Percentiles rank a stretch among this genome's conserved stretches.
Conservation (phyloP, 371 early-diverging fungal species). For the Apophysomyces variabilis region DNA sequence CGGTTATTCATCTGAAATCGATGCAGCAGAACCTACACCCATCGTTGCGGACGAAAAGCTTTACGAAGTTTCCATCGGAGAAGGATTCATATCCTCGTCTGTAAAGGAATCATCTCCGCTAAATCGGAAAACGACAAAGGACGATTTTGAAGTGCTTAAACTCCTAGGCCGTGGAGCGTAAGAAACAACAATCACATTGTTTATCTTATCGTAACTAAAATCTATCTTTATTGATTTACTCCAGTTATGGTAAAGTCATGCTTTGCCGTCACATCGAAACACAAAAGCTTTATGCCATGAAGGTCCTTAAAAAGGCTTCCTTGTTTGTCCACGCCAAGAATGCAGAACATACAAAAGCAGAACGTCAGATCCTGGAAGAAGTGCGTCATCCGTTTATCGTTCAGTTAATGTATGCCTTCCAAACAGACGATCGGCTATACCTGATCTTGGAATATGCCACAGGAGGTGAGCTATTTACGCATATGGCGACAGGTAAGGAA, state of each 20-base stretch:
- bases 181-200: constrained; percentile 18
- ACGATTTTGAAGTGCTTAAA: constrained; percentile 91
- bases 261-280: constrained; percentile 41
- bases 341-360: constrained; percentile 75
- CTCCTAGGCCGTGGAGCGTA: constrained; percentile 96
- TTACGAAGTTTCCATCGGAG: constrained; percentile 44
- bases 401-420: constrained; percentile 94
- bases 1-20: constrained; percentile 46
- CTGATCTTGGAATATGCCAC: constrained; percentile 96
- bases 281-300: constrained; percentile 83
- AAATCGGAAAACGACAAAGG: constrained; percentile 64
- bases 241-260: constrained; percentile 51
- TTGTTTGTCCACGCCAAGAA: constrained; percentile 75
- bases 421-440: constrained; percentile 85
- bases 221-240: not conserved
- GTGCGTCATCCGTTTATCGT: constrained; percentile 95
- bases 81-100: constrained; percentile 45
- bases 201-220: not conserved
- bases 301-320: constrained; percentile 89
- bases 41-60: constrained; percentile 35
- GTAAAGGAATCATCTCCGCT: constrained; percentile 28
- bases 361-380: constrained; percentile 77
- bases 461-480: constrained; percentile 99
- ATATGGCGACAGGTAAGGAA: constrained; percentile 72
- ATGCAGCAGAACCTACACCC: constrained; percentile 36